Conservation (phyloP, 495 filamentous ascomycete species). For the Tuber calosporum region DNA sequence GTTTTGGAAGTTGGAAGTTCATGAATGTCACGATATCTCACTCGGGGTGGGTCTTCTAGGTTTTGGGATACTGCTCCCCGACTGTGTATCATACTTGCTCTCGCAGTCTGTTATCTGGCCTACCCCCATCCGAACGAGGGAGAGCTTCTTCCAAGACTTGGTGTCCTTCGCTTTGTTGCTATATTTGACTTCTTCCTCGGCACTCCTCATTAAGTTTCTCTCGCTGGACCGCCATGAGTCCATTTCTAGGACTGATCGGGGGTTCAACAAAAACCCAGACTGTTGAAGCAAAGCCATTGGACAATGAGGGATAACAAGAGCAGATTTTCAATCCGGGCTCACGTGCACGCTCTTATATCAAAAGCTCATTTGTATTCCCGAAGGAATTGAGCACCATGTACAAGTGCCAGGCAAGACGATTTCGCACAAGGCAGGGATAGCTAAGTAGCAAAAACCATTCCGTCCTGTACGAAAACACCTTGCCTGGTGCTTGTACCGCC, state of each 20-base stretch:
- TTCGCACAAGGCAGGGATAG: too few relatives aligned
- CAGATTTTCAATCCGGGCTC: too few relatives aligned
- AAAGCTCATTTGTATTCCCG: too few relatives aligned
- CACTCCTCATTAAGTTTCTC: neutral
- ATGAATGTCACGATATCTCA: neutral
- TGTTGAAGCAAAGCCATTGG: too few relatives aligned
- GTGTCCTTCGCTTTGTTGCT: neutral
- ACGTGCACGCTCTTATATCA: too few relatives aligned
- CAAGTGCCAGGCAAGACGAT: too few relatives aligned
- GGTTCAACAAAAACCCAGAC: neutral
- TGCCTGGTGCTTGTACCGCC: too few relatives aligned
- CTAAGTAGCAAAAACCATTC: too few relatives aligned
- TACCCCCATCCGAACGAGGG: neutral
- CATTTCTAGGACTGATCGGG: too few relatives aligned
- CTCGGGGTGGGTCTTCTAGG: neutral
- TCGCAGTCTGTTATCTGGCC: neutral
- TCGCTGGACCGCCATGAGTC: neutral
- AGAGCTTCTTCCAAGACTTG: neutral
- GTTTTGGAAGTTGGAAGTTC: neutral
- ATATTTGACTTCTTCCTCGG: neutral
- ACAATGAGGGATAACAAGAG: too few relatives aligned
- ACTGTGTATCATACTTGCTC: neutral
- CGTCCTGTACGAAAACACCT: too few relatives aligned
- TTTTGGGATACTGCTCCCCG: neutral
- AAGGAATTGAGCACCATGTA: too few relatives aligned